Base-by-base conservation (phyloP, 257 asterid species). In the Solanum ossicruentum region DNA sequence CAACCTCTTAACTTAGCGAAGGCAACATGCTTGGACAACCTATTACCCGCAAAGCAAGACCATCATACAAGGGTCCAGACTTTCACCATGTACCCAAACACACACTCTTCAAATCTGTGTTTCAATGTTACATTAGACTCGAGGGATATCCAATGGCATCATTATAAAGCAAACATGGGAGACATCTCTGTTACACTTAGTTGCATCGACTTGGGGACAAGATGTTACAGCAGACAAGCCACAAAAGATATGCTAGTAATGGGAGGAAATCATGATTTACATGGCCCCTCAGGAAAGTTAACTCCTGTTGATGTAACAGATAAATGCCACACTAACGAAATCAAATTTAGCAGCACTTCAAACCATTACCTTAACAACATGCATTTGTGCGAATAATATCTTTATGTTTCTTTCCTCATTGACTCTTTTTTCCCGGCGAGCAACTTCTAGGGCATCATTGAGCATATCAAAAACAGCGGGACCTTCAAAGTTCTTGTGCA, bases 401-500 rank as follows among this genome's bases (percentile, higher is more conserved):
- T 88, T 89, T 85, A 96, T 92, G 87, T 92, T 96, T 81, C 98
- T 92, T 89, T 93, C 98, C 86, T 93, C 97, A 12, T 89, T 91
- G 57, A 93, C 98, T 86, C 82, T 91, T 23, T 89, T 94, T 54
- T 88, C 91, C 18, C 66, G 89, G 28, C 75, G 88, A 84, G 99
- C 98, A 84, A 93, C 84, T 85, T 90, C 90, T 54, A 93, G 85
- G 66, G 99, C 97, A 80, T 84, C 87, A 55, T 93, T 89, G 78
- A 96, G 94, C 98, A 94, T 94, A 85, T 91, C 97, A 65, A 94
- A 93, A 57, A 94, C 96, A 56, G 97, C 94, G 41, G 93, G 91
- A 45, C 98, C 98, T 88, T 96, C 98, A 58, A 81, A 86, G 83
- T 94, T 94, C 89, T 91, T 96, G 89, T 96, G 98, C 98, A 96